A percentile compares a stretch with the other conserved stretches of the same genome.
Conservation (phyloP, 176 grass and related monocot genomes). For the Themeda triandra region DNA sequence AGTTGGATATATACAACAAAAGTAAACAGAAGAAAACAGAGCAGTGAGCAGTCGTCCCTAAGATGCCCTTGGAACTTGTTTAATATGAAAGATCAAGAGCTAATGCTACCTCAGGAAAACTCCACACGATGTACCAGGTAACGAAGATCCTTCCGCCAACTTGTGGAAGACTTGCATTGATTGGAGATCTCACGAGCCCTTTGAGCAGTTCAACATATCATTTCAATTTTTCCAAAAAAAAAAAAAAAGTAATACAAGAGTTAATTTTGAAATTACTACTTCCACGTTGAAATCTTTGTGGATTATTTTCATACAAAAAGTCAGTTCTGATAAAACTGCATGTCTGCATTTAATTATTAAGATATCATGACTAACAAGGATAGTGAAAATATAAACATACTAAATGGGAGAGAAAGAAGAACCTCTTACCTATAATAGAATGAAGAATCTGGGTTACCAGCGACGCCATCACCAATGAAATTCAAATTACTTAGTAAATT, state of each 20-base stretch:
- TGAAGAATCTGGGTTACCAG: no score
- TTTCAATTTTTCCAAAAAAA: background rate
- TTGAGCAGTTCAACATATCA: background rate
- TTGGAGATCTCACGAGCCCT: conserved; percentile 23
- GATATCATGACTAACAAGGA: background rate
- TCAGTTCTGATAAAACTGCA: background rate
- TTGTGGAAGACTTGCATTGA: conserved; percentile 15
- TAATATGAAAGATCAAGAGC: no score
- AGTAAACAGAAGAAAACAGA: background rate
- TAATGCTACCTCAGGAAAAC: conserved; percentile 7
- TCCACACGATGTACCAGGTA: conserved; percentile 20
- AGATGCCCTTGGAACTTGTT: no score
- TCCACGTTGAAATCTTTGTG: background rate
- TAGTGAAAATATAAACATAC: background rate
- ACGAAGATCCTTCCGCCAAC: background rate
- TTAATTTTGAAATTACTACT: background rate
- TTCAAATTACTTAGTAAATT: no score
- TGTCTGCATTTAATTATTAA: background rate
- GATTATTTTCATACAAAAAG: background rate
- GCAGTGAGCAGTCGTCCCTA: no score
- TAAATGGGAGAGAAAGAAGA: background rate
- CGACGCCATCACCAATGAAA: no score
- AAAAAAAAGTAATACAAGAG: background rate
- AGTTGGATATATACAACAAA: background rate
- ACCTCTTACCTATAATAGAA: background rate